Evolutionary conservation across 116 monocot species (phyloP).

Genomic region (Trichopus zeylanicus): DNA sequence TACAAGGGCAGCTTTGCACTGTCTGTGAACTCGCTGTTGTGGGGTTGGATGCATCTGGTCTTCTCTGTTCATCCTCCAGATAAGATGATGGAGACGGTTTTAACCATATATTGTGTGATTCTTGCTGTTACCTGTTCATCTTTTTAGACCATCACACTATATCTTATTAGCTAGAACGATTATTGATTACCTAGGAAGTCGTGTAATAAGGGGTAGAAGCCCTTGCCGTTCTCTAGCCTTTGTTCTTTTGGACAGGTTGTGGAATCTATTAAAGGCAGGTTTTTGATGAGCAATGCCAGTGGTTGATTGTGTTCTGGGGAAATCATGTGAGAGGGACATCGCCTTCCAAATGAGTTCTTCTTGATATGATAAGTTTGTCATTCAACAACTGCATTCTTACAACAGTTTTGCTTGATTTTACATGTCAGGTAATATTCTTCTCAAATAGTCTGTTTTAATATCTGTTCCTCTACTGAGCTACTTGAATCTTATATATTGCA

Average conservation of each 20-base stretch:
- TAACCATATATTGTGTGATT: not conserved
- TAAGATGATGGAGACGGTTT: constrained; percentile 28
- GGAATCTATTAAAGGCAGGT: not conserved
- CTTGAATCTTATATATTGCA: no score
- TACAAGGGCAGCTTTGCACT: constrained; percentile 59
- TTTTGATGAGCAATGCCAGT: not conserved
- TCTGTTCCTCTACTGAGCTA: no score
- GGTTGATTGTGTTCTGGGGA: constrained; percentile 10
- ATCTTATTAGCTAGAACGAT: not conserved
- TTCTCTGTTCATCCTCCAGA: constrained; percentile 85
- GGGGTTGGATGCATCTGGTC: constrained; percentile 77
- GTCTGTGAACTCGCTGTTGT: constrained; percentile 86
- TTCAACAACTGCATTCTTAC: no score
- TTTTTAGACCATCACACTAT: not conserved
- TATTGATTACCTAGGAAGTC: not conserved
- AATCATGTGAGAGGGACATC: constrained; percentile 19
- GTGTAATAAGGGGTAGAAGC: not conserved
- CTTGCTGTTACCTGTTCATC: not conserved
- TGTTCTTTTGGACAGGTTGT: not conserved
- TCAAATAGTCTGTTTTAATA: no score
- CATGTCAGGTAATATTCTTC: no score
- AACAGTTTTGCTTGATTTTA: no score
- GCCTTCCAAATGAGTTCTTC: constrained; percentile 6
- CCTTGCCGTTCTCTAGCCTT: not conserved
- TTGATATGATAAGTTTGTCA: no score